Evolutionary conservation across 345 rosid genomes (phyloP).

Genomic region (Salix suchowensis): DNA sequence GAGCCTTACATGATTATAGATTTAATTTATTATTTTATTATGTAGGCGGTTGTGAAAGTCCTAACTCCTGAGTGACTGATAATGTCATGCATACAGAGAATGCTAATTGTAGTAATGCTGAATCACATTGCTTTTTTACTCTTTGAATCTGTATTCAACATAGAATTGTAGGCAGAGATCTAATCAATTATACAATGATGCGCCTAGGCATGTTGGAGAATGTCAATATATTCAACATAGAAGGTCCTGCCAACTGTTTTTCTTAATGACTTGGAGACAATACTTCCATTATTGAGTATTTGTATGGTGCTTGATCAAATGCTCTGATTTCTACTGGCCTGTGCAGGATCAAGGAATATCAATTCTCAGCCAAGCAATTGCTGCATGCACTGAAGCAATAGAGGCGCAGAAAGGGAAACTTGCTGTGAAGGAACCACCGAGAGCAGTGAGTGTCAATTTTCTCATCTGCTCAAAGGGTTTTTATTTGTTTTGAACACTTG

Average conservation of each 20-base stretch:
- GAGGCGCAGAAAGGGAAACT: constrained; percentile 90
- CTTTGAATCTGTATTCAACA: neutral
- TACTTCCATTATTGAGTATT: neutral
- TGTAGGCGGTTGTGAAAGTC: neutral
- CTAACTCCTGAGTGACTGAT: neutral
- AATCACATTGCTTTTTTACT: neutral
- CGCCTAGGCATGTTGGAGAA: neutral
- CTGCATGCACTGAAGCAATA: constrained; percentile 72
- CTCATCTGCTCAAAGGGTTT: neutral
- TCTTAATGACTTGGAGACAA: neutral
- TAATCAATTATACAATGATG: neutral
- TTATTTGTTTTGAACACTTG: neutral
- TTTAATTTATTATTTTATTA: neutral
- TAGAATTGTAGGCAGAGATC: neutral
- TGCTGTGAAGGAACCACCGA: constrained; percentile 70
- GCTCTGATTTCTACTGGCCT: neutral
- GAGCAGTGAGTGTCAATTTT: constrained; percentile 68
- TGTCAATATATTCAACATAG: neutral
- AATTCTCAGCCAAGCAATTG: constrained; percentile 66
- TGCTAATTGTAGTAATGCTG: neutral
- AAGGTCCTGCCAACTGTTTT: neutral
- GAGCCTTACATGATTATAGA: neutral
- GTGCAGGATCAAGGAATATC: constrained; percentile 92
- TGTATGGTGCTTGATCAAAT: neutral
- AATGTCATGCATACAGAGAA: neutral